Conservation (phyloP, 495 filamentous ascomycete species). For the Pyrenopolyporus hunteri region DNA sequence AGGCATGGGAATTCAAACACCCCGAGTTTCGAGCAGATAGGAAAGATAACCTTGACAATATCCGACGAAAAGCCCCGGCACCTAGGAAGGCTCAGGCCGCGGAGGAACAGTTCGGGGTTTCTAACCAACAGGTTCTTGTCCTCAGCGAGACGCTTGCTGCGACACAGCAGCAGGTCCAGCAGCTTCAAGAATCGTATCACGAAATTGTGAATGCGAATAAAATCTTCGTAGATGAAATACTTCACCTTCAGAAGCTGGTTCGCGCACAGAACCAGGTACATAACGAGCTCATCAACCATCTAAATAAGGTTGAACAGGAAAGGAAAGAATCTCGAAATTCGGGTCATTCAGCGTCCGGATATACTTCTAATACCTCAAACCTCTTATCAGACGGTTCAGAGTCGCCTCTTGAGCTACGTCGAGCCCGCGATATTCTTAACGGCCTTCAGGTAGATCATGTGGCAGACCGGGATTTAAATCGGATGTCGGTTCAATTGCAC, state of each 20-base stretch:
- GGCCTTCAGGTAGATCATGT: conserved; percentile 80
- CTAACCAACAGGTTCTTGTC: conserved; percentile 82
- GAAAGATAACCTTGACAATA: conserved; percentile 96
- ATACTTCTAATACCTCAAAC: conserved; percentile 41
- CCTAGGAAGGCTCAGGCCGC: conserved; percentile 73
- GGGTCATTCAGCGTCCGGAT: conserved; percentile 49
- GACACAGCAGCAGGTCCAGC: conserved; percentile 89
- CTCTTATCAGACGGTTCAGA: conserved; percentile 56
- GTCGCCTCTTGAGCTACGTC: conserved; percentile 80
- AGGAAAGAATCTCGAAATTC: conserved; percentile 51
- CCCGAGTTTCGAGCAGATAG: conserved; percentile 95
- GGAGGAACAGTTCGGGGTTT: conserved; percentile 77
- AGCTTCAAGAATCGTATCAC: conserved; percentile 81
- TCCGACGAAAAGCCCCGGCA: conserved; percentile 92
- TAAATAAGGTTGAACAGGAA: conserved; percentile 54
- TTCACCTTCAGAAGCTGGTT: conserved; percentile 87
- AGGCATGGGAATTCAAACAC: conserved; percentile 99
- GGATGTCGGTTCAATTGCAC: conserved; percentile 73
- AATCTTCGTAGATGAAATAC: conserved; percentile 84
- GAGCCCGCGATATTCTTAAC: conserved; percentile 86
- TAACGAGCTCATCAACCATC: conserved; percentile 56
- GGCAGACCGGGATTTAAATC: conserved; percentile 77
- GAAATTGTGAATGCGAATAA: conserved; percentile 85
- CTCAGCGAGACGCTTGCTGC: conserved; percentile 87
- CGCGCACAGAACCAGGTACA: conserved; percentile 68